Evolutionary conservation across 2,329 filamentous ascomycete genomes (phyloP), one percentile per base, ranked within the genome.

Genomic region (Pseudocercospora cruenta): DNA sequence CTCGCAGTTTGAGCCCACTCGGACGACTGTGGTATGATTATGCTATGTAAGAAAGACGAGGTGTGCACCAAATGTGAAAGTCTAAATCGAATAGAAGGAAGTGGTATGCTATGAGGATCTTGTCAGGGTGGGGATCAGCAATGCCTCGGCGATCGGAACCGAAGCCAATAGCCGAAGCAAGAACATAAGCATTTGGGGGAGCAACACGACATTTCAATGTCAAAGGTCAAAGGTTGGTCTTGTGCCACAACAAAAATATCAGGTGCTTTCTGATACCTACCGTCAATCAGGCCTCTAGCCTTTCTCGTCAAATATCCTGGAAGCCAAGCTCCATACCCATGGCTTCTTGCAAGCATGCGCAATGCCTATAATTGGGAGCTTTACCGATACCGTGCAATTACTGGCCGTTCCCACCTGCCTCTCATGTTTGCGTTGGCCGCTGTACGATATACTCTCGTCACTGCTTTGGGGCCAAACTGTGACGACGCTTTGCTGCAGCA

Each of bases 401-500:
- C 5, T n/a, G 36, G 16, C 14, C 14, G 1, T 39, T 39, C 6
- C 36, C 14, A 39, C 6, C 36, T 39, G 4, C n/a, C 6, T 16
- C 14, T n/a, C 39, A 43, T 43, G 3, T 43, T n/a, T 16, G 4
- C 7, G 6, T n/a, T 43, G 39, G 6, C 39, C 4, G 36, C 14
- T n/a, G 14, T 33, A 5, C 14, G 36, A 2, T 2, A 9, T 39
- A 10, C 3, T 10, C 14, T 24, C 8, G 22, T 21, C 19, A 21
- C 22, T 21, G 10, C 45, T 49, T 54, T 16, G n/a, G 22, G 12
- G 12, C 16, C 54, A n/a, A 31, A 43, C 58, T 64, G 59, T 68
- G 68, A 16, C 68, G 51, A 58, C 53, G 62, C 68, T 70, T 68
- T 43, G 66, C 68, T 10, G 68, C 66, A 14, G 54, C 60, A 28